These are phyloP conservation scores for Acanthamoeba castellanii DNA, from an alignment of 208 protist species.

Conservation along the genomic window DNA sequence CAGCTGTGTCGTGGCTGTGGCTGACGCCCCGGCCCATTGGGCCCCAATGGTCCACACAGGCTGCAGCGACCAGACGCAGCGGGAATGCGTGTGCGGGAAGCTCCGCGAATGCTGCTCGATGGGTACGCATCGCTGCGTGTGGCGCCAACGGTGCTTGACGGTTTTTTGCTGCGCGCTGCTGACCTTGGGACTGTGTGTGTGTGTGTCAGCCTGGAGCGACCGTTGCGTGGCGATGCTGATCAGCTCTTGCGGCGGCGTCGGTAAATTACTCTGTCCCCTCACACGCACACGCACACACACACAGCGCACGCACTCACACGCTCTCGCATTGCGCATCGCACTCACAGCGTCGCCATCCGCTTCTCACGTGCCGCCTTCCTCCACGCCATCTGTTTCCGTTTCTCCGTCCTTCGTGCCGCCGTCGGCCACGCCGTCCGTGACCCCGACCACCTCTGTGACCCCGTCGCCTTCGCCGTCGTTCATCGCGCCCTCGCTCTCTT, in stretches of 20 bases:
- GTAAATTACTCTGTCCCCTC: background rate
- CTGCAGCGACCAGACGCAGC: background rate
- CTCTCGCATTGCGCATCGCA: background rate
- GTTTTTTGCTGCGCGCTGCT: background rate
- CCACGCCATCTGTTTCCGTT: background rate
- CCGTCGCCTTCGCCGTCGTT: background rate
- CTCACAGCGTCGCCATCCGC: background rate
- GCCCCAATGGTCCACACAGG: background rate
- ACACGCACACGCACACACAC: background rate
- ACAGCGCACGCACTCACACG: background rate
- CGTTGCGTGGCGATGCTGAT: background rate
- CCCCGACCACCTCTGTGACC: background rate
- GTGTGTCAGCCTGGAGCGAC: background rate
- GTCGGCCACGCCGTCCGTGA: background rate
- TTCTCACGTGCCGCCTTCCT: constrained; percentile 33
- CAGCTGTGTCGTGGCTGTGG: background rate
- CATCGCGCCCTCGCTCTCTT: background rate
- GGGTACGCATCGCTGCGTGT: background rate
- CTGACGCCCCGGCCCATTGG: too few relatives aligned
- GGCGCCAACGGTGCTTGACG: too few relatives aligned
- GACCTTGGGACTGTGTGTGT: background rate
- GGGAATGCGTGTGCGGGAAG: constrained; percentile 29
- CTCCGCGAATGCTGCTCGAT: constrained; percentile 1
- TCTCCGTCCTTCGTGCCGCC: background rate
- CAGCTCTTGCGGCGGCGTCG: background rate